These are phyloP conservation scores for Stagonosporopsis cucurbitacearum DNA, from an alignment of 2,329 filamentous ascomycete genomes.

Conservation along the genomic window DNA sequence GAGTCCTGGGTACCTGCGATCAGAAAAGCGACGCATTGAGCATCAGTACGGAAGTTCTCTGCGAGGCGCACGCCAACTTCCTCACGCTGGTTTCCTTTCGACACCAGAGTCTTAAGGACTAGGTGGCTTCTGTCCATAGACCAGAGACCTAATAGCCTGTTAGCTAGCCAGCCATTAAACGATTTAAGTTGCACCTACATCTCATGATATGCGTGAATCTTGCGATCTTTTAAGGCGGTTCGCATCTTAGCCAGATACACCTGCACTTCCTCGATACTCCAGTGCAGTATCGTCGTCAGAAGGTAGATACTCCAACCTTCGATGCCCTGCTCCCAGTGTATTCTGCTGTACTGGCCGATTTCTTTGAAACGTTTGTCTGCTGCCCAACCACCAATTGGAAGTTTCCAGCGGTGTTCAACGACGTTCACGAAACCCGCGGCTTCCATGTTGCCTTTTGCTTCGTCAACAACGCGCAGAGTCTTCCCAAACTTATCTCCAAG, in stretches of 20 bases:
- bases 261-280: constrained; percentile 54
- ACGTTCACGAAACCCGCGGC: constrained; percentile 63
- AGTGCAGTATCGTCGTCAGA: constrained; percentile 38
- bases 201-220: constrained; percentile 39
- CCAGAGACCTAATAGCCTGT: constrained; percentile 19
- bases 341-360: constrained; percentile 49
- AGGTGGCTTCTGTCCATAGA: constrained; percentile 27
- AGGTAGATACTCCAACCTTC: constrained; percentile 37
- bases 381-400: constrained; percentile 43
- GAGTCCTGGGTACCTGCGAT: no score
- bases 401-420: constrained; percentile 49
- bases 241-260: constrained; percentile 45
- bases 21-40: no score
- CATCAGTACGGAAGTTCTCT: not conserved
- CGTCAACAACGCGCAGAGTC: constrained; percentile 44
- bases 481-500: constrained; percentile 45
- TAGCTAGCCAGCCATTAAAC: constrained; percentile 3
- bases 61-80: not conserved
- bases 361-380: constrained; percentile 57
- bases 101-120: not conserved
- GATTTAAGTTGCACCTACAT: constrained; percentile 22
- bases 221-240: constrained; percentile 33
- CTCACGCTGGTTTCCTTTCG: no score
- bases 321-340: constrained; percentile 39
- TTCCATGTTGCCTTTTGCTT: constrained; percentile 53